Evolutionary conservation across 306 rosid genomes (phyloP), one percentile per base, ranked within the genome.

Genomic region (Cucumis cinereus): DNA sequence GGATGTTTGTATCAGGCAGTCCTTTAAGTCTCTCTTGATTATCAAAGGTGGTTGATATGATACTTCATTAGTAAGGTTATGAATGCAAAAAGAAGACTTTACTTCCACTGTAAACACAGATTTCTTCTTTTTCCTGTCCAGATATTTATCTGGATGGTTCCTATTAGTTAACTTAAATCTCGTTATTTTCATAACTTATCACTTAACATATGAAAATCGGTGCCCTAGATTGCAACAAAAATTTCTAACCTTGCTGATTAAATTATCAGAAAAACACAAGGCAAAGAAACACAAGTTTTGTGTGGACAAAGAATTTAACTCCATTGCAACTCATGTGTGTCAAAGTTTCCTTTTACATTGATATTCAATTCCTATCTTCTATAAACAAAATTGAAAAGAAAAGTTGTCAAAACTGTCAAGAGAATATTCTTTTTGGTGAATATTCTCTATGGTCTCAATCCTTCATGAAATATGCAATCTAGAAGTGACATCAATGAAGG

Each of bases 401-500:
- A 15, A 0, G 17, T 59, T 56, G 23, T 36, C 50, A 38, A 64
- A 64, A 64, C 50, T 64, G 71, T 19, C 2, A 36, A 36, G 50
- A 64, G 49, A 0, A 23, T 59, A 7, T 59, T 15, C 64, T 26
- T 36, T 12, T 3, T 59, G 38, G 6, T 59, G 49, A 0, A 23
- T 59, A 7, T 59, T 15, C 64, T 26, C 64, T 12, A 10, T 59
- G 38, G 6, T 59, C 38, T 24, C 10, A 59, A 59, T 26, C 62
- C 0, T 60, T 28, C 67, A 60, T 60, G 67, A 60, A 7, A 36
- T 24, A 19, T 64, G 17, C 71, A 64, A 36, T 64, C 50, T 50
- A 22, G 83, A 80, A 77, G 73, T 79, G 76, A 77, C 24, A 30
- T 63, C 76, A 56, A 55, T 8, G 41, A 82, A 73, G 72, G 16